phyloP scores from a whole-genome alignment of 2,329 filamentous ascomycete species.

The Cercospora beticola region DNA sequence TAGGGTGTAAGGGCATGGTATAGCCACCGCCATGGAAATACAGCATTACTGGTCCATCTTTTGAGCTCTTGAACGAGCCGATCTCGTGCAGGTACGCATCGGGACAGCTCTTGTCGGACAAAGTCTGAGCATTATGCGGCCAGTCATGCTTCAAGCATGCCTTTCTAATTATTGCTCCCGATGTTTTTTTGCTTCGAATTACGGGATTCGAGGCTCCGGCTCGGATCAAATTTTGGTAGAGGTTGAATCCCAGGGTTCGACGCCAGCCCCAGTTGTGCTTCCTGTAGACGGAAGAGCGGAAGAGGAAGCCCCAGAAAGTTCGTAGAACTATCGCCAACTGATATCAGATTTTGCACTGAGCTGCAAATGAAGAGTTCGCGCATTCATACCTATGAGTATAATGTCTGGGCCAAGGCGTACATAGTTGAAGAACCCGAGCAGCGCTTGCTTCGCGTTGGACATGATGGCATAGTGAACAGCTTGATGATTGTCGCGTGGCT shows the following conservation, averaged over 20 bases:
- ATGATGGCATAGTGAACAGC: neutral
- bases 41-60: neutral
- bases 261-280: neutral
- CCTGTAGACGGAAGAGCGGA: neutral
- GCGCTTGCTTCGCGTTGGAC: neutral
- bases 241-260: neutral
- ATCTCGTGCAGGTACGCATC: neutral
- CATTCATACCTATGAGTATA: neutral
- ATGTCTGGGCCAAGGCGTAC: neutral
- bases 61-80: neutral
- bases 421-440: neutral
- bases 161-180: neutral
- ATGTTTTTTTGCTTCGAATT: neutral
- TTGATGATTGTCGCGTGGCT: neutral
- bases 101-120: neutral
- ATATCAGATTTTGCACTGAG: no score
- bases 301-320: neutral
- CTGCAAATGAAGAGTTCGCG: neutral
- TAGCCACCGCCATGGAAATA: slow-evolving; percentile 8
- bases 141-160: neutral
- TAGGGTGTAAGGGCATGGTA: neutral
- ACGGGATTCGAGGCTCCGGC: neutral
- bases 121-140: neutral
- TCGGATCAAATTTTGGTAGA: neutral
- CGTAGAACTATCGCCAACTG: neutral